Evolutionary conservation across 2,329 filamentous ascomycete species (phyloP).

Genomic region (Hypoxylon sp.): DNA sequence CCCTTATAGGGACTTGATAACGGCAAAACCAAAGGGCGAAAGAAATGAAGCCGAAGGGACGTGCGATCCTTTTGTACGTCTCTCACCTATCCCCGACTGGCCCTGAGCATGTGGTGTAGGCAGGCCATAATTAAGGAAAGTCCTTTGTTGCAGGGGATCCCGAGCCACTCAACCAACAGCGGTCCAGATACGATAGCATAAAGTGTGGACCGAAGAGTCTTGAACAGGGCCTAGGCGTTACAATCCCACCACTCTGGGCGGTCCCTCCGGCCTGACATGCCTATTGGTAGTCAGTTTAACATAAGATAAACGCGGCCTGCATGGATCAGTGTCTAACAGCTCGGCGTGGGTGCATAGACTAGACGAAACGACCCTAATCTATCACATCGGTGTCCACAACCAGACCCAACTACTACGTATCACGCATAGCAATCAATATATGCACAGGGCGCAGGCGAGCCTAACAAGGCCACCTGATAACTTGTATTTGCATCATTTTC

Average conservation of each 20-base stretch:
- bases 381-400: constrained; percentile 39
- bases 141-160: constrained; percentile 34
- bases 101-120: constrained; percentile 16
- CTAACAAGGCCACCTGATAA: constrained; percentile 2
- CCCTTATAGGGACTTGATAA: constrained; percentile 29
- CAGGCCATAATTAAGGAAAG: constrained; percentile 17
- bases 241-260: constrained; percentile 36
- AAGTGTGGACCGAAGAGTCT: constrained; percentile 19
- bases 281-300: constrained; percentile 36
- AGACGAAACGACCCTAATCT: constrained; percentile 14
- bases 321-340: constrained; percentile 34
- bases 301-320: constrained; percentile 32
- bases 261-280: constrained; percentile 26
- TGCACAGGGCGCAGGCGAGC: background rate
- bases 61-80: constrained; percentile 38
- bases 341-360: constrained; percentile 22
- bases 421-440: constrained; percentile 24
- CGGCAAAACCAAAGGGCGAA: constrained; percentile 15
- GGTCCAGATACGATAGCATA: constrained; percentile 22
- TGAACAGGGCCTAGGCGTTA: constrained; percentile 28
- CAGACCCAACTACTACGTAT: constrained; percentile 29
- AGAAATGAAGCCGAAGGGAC: constrained; percentile 31
- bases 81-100: constrained; percentile 11
- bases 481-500: constrained; percentile 18
- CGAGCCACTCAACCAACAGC: constrained; percentile 34